These are phyloP conservation scores for Cinnamomum chago DNA, from an alignment of 164 flowering plant genomes.

Conservation along the genomic window DNA sequence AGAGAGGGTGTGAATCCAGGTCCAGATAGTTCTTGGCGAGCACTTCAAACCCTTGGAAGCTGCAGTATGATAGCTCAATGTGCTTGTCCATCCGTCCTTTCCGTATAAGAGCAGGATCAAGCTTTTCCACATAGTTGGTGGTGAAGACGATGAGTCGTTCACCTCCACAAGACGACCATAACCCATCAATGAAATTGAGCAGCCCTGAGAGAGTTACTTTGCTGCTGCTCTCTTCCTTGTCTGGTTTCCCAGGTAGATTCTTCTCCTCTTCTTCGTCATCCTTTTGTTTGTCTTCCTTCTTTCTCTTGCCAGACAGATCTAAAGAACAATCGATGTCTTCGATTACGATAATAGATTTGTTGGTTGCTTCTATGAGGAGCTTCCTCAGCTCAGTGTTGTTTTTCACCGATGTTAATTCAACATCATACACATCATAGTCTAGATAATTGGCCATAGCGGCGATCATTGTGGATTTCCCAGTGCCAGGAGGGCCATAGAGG, in stretches of 20 bases:
- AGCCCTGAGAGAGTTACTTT: conserved; percentile 66
- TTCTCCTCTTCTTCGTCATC: conserved; percentile 23
- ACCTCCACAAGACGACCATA: conserved; percentile 69
- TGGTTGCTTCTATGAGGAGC: conserved; percentile 44
- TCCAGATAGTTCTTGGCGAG: conserved; percentile 47
- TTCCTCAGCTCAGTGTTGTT: conserved; percentile 49
- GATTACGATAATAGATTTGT: conserved; percentile 52
- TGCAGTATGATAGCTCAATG: conserved; percentile 56
- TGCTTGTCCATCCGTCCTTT: conserved; percentile 69
- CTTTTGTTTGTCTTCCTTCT: conserved; percentile 22
- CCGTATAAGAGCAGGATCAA: conserved; percentile 54
- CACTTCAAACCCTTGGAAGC: conserved; percentile 46
- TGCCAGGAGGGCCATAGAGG: conserved; percentile 63
- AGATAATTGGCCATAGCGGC: conserved; percentile 64
- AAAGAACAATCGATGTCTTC: conserved; percentile 79
- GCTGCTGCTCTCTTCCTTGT: conserved; percentile 31
- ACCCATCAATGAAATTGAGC: conserved; percentile 66
- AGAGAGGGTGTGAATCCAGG: conserved; percentile 40
- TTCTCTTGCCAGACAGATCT: conserved; percentile 52
- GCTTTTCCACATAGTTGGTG: conserved; percentile 52
- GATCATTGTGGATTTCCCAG: conserved; percentile 64
- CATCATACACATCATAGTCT: conserved; percentile 61
- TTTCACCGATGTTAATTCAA: conserved; percentile 55
- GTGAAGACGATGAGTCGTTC: conserved; percentile 66
- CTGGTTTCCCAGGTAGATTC: conserved; percentile 5